phyloP scores from a whole-genome alignment of 2,329 filamentous ascomycete genomes.

The Coniochaeta sp. region DNA sequence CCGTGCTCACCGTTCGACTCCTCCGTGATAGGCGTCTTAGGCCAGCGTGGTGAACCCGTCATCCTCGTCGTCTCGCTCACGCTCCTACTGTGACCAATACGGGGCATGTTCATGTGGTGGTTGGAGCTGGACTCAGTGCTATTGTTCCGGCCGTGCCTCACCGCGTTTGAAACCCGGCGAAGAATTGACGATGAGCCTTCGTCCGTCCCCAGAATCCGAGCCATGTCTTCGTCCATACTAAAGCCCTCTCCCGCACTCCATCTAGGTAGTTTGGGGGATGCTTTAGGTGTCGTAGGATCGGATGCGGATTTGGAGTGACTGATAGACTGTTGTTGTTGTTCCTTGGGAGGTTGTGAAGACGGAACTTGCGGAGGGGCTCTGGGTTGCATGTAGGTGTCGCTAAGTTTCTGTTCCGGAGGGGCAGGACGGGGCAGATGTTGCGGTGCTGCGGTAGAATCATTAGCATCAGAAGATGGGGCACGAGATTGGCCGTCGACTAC shows the following conservation, averaged over 20 bases:
- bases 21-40: constrained; percentile 57
- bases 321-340: constrained; percentile 41
- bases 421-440: constrained; percentile 18
- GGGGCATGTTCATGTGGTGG: constrained; percentile 18
- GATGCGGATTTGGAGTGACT: constrained; percentile 25
- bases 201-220: constrained; percentile 74
- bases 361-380: constrained; percentile 50
- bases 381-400: constrained; percentile 51
- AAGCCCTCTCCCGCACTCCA: constrained; percentile 81
- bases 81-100: constrained; percentile 50
- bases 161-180: constrained; percentile 84
- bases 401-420: constrained; percentile 33
- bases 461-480: constrained; percentile 2
- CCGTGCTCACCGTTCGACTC: constrained; percentile 39
- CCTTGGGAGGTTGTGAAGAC: constrained; percentile 20
- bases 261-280: constrained; percentile 61
- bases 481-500: constrained; percentile 2
- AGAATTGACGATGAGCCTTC: constrained; percentile 74
- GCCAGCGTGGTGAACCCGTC: constrained; percentile 61
- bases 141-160: constrained; percentile 84
- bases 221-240: constrained; percentile 93
- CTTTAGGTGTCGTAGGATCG: constrained; percentile 36
- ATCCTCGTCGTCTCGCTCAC: constrained; percentile 61
- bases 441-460: constrained; percentile 16
- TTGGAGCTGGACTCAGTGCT: constrained; percentile 57